Evolutionary conservation across 805 yeast species (phyloP).

Genomic region (Candida taoyuanica): DNA sequence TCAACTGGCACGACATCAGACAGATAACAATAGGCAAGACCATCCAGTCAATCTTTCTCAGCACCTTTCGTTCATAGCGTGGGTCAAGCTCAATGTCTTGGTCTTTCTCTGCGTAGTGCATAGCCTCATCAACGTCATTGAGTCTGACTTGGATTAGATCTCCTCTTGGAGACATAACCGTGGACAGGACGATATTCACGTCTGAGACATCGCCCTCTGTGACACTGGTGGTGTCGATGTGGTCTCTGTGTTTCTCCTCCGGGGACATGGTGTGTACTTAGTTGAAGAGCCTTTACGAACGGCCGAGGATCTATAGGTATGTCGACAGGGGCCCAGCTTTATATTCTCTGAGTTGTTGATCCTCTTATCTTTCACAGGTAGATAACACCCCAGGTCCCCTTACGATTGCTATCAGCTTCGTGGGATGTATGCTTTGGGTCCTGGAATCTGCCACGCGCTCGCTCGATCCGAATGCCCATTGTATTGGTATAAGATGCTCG

Average conservation of each 20-base stretch:
- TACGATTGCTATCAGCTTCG: too few species aligned
- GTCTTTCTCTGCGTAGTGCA: conserved; percentile 29
- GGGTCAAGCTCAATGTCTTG: conserved; percentile 11
- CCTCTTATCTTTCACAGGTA: not conserved
- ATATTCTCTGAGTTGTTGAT: not conserved
- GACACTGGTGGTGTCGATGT: conserved; percentile 3
- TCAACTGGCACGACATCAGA: conserved; percentile 34
- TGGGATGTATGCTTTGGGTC: too few species aligned
- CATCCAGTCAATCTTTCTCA: conserved; percentile 35
- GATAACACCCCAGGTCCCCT: too few species aligned
- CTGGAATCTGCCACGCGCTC: too few species aligned
- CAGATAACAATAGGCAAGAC: conserved; percentile 35
- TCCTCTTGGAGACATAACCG: conserved; percentile 28
- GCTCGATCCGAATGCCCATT: too few species aligned
- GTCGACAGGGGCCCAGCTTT: too few species aligned
- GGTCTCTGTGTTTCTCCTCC: not conserved
- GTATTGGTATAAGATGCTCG: too few species aligned
- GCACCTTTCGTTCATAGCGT: conserved; percentile 25
- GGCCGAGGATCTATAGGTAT: too few species aligned
- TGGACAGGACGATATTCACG: conserved; percentile 8
- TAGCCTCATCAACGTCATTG: conserved; percentile 37
- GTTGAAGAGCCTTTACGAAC: too few species aligned
- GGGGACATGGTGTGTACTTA: not conserved
- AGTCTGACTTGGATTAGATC: conserved; percentile 27
- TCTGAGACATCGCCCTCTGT: conserved; percentile 9